Base-by-base conservation (phyloP, 352 stramenopile genomes). In the Pythium vanterpoolii region DNA sequence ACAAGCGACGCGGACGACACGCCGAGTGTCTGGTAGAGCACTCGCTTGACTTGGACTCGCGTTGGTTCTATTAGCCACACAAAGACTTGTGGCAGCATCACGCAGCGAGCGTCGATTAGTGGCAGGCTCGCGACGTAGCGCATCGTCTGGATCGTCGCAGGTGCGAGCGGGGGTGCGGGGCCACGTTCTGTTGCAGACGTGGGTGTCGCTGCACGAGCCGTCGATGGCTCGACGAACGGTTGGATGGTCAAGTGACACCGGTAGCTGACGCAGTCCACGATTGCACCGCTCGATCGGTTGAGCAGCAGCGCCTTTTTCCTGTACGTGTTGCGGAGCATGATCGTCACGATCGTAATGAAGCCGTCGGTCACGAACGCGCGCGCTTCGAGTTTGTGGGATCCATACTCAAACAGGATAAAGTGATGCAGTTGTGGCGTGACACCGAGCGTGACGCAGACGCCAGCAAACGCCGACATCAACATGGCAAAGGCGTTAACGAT, bases 221-320 rank as follows among this genome's bases (percentile, higher is more conserved):
- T 28, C 21, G 40, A 9, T 46, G 40, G 1, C 5, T 9, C 6
- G 4, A 26, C n/a, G 21, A 46, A 46, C 24, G 8, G 49, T 9
- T 28, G 13, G 7, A 62, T 44, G 14, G 28, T 40, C 26, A 62
- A 43, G 26, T 42, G 28, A 24, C 61, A 68, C 0, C 61, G 53
- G 28, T 60, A 68, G 21, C 61, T 68, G 4, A 68, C 61, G 34
- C 61, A 68, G 14, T 68, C 39, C 18, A 68, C 43, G 24, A 68
- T 36, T 1, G 52, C 33, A 1, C 60, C 53, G 13, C 31, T 56
- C 5, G 54, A 68, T 30, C 33, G 36, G 8, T 40, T 56, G 2
- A 62, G 26, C 2, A 68, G 39, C 6, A 60, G 5, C 0, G 31
- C 21, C 5, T 47, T 47, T 24, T 68, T 62, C 4, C 61, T 53